Evolutionary conservation across 371 early-diverging fungal genomes (phyloP).

Genomic region (Rhizopus delemar): DNA sequence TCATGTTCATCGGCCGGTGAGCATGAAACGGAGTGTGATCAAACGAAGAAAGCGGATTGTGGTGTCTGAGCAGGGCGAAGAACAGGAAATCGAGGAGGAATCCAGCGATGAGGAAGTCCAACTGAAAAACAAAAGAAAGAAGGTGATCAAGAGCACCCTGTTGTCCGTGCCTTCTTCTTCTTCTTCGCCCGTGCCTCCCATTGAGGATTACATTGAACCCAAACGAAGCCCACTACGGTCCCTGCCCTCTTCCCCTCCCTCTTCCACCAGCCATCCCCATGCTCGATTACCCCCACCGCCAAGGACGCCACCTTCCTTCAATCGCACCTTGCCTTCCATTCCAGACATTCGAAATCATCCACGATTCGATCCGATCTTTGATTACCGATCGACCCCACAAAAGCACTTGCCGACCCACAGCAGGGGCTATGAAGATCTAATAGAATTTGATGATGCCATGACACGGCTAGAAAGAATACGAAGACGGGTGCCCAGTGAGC

Average conservation of each 20-base stretch:
- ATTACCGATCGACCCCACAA: conserved; percentile 20
- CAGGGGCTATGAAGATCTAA: conserved; percentile 21
- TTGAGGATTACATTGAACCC: conserved; percentile 44
- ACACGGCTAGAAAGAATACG: conserved; percentile 25
- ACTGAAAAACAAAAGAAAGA: conserved; percentile 1
- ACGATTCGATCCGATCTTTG: conserved; percentile 29
- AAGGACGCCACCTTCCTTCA: conserved; percentile 18
- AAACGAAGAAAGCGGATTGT: conserved; percentile 82
- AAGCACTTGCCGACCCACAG: conserved; percentile 8
- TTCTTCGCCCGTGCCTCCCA: conserved; percentile 30
- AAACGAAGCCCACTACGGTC: conserved; percentile 18
- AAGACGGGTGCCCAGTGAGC: conserved; percentile 27
- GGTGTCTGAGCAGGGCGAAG: conserved; percentile 22
- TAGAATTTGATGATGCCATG: conserved; percentile 30
- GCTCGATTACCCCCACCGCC: conserved; percentile 22
- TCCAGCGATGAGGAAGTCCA: conserved; percentile 2
- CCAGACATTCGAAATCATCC: conserved; percentile 13
- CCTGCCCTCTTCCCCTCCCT: not conserved
- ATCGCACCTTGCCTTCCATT: conserved; percentile 23
- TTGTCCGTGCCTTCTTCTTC: not conserved
- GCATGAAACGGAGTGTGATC: conserved; percentile 83
- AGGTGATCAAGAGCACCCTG: not conserved
- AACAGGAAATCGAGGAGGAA: not conserved
- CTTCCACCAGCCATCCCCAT: not conserved
- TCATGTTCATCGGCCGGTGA: conserved; percentile 73